These are phyloP conservation scores for Populus simonii DNA, from an alignment of 345 rosid species.

Conservation along the genomic window DNA sequence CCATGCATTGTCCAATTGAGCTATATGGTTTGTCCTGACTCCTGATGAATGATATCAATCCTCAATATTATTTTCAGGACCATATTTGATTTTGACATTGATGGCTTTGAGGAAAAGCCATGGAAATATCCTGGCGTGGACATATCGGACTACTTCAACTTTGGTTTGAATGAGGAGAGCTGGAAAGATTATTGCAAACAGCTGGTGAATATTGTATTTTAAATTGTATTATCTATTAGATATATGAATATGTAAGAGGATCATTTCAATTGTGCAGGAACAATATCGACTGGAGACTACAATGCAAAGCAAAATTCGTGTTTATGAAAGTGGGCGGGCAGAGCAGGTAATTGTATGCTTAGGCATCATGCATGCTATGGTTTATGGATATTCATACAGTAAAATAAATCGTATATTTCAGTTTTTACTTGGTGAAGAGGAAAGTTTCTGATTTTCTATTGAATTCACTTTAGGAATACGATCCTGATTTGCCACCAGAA, in stretches of 20 bases:
- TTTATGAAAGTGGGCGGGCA: conserved; percentile 91
- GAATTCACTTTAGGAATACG: conserved; percentile 60
- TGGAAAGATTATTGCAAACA: conserved; percentile 98
- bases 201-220: conserved; percentile 58
- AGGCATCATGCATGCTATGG: not conserved
- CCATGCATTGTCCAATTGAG: not conserved
- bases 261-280: conserved; percentile 51
- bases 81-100: conserved; percentile 91
- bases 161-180: conserved; percentile 90
- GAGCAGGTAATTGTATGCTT: conserved; percentile 58
- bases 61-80: conserved; percentile 55
- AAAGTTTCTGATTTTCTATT: conserved; percentile 15
- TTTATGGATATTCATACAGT: not conserved
- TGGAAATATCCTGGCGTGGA: conserved; percentile 89
- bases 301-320: conserved; percentile 98
- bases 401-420: not conserved
- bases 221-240: conserved; percentile 11
- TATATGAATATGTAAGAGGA: conserved; percentile 27
- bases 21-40: conserved; percentile 2
- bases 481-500: conserved; percentile 98
- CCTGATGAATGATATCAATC: conserved; percentile 9
- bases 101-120: conserved; percentile 94
- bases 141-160: conserved; percentile 83
- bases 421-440: not conserved
- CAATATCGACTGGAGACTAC: conserved; percentile 86